Base-by-base conservation (phyloP, 2,329 filamentous ascomycete species). In the Calonectria leucothoes region DNA sequence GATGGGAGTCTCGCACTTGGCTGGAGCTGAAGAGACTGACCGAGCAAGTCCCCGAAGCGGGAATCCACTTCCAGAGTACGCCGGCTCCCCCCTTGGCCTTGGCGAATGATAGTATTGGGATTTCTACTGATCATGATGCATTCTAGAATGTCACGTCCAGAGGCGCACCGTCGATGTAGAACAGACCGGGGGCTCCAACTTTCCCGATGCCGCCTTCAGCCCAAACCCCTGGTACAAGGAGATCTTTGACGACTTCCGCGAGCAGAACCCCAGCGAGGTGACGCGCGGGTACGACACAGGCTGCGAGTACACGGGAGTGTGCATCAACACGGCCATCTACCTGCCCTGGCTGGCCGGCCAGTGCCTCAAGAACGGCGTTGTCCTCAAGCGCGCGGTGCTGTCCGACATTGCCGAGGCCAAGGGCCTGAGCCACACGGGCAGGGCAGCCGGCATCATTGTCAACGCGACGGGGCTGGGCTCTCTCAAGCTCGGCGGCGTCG, bases 261-360 rank as follows among this genome's bases (percentile, higher is more conserved):
- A 91, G 71, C 84, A 96, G 4, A 81, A 88, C 6, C 83, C 88
- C 39, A 83, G 86, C 12, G 88, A 93, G 77, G 86, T 98, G 1
- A 90, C 91, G 0, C 79, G 86, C 0, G 94, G 90, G 23, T 90
- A 93, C 67, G 93, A 95, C 73, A 93, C 93, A 14, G 95, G 92
- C 29, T 94, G 91, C 65, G 88, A 89, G 69, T 98, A 97, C 83
- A 95, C 91, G 10, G 96, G 94, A 1, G 93, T 98, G 49, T 98
- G 96, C 85, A 96, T 98, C 83, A 98, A 98, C 85, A 94, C 94
- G 0, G 91, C 94, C 51, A 85, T 98, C 71, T 98, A 98, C 85
- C 91, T 98, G 2, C 92, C 94, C 5, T 98, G 94, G 91, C 92
- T 98, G 0, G 87, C 94, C 0, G 94, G 94, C 0, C 93, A 97